Base-by-base conservation (phyloP, 2,329 filamentous ascomycete species). In the Hyphodiscus sp. region DNA sequence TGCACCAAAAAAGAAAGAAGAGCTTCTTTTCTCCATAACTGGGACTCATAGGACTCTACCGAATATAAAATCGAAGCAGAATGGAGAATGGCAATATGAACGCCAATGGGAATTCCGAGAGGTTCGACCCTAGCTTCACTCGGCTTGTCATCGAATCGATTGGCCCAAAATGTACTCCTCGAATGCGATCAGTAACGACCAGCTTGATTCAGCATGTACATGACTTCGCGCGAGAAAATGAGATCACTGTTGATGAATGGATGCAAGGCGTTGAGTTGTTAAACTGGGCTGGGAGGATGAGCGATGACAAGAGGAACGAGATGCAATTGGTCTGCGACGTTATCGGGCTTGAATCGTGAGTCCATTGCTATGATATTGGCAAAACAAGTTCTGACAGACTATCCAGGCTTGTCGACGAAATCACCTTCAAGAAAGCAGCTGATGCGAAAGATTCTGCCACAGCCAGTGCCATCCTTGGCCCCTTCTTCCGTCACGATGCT, bases 281-380 rank as follows among this genome's bases (percentile, higher is more conserved):
- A 64, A 85, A 85, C 63, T 77, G 76, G 72, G 78, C 80, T 0
- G 82, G 82, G 19, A 74, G 77, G 61, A 85, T 85, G 80, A 83
- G 79, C 56, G 73, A 80, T 59, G 74, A 79, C 45, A 78, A 76
- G 65, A 76, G 82, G 51, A 85, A 86, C 53, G 82, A 86, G 70
- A 79, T 79, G 20, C 82, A 85, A 68, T 74, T 81, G 54, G 72
- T 85, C 51, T 83, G 76, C 56, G 82, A 85, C 64, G 76, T 85
- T 38, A 74, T 84, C 58, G 82, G 82, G 43, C 73, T 86, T 20
- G 82, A 85, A 68, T 78, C 76, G 73, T 78, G 68, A 60, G 74
- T 63, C 23, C 60, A 16, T 18, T 4, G 20, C 16, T 51, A 23
- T 41, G 16, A 29, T 9, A 9, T 29, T 9, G 9, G 29, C 11